These are phyloP conservation scores for Pseudoneurospora amorphoporcata DNA, from an alignment of 495 filamentous ascomycete genomes.

Conservation along the genomic window DNA sequence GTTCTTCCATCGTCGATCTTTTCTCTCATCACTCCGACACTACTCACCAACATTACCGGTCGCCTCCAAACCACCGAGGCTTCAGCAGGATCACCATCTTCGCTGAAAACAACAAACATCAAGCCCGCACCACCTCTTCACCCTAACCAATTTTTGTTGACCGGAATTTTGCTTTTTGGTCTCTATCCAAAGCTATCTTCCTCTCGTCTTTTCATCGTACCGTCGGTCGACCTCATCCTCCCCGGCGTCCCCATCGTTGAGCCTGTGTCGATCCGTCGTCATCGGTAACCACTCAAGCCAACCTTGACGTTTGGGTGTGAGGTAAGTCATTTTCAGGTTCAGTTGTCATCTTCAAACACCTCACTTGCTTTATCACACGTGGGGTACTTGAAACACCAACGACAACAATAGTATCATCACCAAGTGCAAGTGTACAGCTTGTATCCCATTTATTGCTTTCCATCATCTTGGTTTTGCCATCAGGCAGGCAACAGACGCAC, in stretches of 20 bases:
- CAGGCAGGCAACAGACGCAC: background rate
- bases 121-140: background rate
- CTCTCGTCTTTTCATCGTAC: background rate
- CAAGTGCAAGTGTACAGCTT: background rate
- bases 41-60: background rate
- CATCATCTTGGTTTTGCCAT: background rate
- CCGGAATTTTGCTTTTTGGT: slow-evolving; percentile 10
- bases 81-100: background rate
- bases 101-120: background rate
- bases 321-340: background rate
- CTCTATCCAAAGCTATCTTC: slow-evolving; percentile 1
- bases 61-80: background rate
- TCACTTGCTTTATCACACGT: background rate
- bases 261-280: background rate
- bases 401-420: background rate
- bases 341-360: background rate
- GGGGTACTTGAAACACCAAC: background rate
- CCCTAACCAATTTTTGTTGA: slow-evolving; percentile 1
- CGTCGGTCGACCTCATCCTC: background rate
- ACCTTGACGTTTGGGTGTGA: background rate
- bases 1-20: slow-evolving; percentile 9
- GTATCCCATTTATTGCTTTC: background rate
- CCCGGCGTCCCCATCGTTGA: background rate
- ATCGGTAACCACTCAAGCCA: background rate
- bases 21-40: background rate